These are phyloP conservation scores for Globisporangium paddicum DNA, from an alignment of 352 stramenopile genomes.

Conservation along the genomic window DNA sequence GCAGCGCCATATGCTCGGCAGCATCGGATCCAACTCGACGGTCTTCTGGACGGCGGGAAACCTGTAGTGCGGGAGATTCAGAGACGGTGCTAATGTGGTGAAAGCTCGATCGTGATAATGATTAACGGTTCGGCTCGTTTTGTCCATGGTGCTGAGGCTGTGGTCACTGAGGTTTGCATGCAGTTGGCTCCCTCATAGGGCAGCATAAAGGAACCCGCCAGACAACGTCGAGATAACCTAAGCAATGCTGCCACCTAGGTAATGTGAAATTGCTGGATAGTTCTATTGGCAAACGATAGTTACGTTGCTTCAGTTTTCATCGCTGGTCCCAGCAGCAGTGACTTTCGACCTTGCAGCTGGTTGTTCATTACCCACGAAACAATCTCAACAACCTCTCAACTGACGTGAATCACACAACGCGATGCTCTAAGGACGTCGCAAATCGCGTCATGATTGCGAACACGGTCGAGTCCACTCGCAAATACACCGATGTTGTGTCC, in stretches of 20 bases:
- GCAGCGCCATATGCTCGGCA: slow-evolving; percentile 76
- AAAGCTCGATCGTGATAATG: not conserved
- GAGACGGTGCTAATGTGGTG: not conserved
- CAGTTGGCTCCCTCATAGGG: not conserved
- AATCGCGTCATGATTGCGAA: not conserved
- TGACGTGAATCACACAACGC: not conserved
- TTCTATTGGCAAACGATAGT: not conserved
- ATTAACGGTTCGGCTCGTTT: not conserved
- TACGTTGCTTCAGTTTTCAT: not conserved
- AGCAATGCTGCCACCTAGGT: not conserved
- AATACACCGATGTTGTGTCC: not conserved
- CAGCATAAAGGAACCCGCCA: not conserved
- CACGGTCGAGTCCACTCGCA: not conserved
- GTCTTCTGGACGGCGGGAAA: slow-evolving; percentile 59
- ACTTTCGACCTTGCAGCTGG: no score
- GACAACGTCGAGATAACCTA: not conserved
- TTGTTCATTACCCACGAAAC: not conserved
- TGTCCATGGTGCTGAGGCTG: not conserved
- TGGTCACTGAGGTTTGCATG: not conserved
- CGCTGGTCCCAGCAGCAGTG: no score
- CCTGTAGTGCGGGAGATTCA: slow-evolving; percentile 3
- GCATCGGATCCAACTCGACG: slow-evolving; percentile 63
- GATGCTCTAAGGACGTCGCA: no score
- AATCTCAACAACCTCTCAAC: not conserved
- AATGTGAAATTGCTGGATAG: not conserved